Evolutionary conservation across 495 filamentous ascomycete genomes (phyloP), one percentile per base, ranked within the genome.

Genomic region (Letharia columbiana): DNA sequence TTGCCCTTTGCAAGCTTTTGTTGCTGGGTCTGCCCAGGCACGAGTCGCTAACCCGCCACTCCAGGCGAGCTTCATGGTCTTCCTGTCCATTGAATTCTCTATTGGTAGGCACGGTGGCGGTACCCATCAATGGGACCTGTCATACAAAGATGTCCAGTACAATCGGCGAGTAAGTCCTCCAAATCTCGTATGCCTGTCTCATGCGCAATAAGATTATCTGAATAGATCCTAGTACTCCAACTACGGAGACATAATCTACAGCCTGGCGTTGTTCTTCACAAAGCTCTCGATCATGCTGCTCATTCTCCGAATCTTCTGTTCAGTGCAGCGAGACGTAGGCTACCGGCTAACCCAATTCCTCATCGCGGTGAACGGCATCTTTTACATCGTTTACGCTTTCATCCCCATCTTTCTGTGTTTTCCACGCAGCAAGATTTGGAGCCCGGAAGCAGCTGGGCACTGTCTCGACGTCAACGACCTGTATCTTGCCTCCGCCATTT

Each of bases 221-320:
- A 47, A 31, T n/a, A 37, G 8, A 31, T 61, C 11, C 49, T 57
- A 72, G 66, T 61, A 37, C 37, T 9, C 61, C 10, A 71, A 72
- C 28, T 10, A 64, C 15, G 41, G 57, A 18, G 56, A 67, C n/a
- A 66, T 67, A 20, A 31, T 71, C 20, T 69, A 71, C 47, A 23
- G 40, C 20, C n/a, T 63, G 37, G 17, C 58, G 18, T 35, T 49
- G 15, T 18, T 64, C 10, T 49, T 70, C 60, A 35, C 70, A 68
- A 52, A 62, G 12, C 5, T 52, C 60, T 54, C 73, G 67, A 35
- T 70, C 59, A 18, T 72, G 64, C 28, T 66, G 61, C 62, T 68
- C 67, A n/a, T 70, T 52, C 15, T 71, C 44, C 64, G 71, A 8
- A 70, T 72, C 35, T 72, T 72, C 66, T 41, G 47, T 13, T 33